Evolutionary conservation across 2,329 filamentous ascomycete genomes (phyloP), one percentile per base, ranked within the genome.

Genomic region (Trichoderma afroharzianum): DNA sequence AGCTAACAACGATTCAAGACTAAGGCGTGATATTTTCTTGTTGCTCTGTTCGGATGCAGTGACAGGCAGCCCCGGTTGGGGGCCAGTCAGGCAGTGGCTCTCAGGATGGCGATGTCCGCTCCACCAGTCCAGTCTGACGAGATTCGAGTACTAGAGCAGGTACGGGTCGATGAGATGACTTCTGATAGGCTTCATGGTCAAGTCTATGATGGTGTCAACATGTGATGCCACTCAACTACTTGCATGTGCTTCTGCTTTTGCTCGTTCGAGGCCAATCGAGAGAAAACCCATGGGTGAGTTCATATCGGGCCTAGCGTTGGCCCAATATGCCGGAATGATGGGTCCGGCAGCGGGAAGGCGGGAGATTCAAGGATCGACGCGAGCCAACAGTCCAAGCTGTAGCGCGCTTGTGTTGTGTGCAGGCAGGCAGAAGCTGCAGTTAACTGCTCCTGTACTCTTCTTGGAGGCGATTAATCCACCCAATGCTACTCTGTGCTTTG

Each of bases 281-380:
- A 57, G 30, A 24, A 53, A 58, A 11, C 6, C 21, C 14, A 18
- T 62, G n/a, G 18, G 66, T 30, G 30, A 26, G 67, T 11, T 53
- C 43, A 6, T n/a, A 62, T 62, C 59, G 39, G 57, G 67, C 39
- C 57, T 69, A 69, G 67, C 67, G 67, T 12, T 69, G 57, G 67
- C 58, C 43, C 43, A 53, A 62, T 53, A 62, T 62, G 57, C 67
- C 67, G 67, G 67, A 30, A 26, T 62, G 67, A 69, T 62, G 67
- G 67, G 67, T 28, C 67, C 67, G 57, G 67, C 43, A 50, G 50
- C 67, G 67, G 67, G 67, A 62, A 62, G 50, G 66, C 50, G 26
- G 55, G 64, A 68, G 50, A 12, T 62, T 69, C 67, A 61, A 53
- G 67, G 67, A 69, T 69, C 67, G 55, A 47, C 67, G 18, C 28